Percentiles rank a stretch among this genome's conserved stretches.
phyloP scores from a whole-genome alignment of 768 basidiomycete species.

The Suillus brevipes region DNA sequence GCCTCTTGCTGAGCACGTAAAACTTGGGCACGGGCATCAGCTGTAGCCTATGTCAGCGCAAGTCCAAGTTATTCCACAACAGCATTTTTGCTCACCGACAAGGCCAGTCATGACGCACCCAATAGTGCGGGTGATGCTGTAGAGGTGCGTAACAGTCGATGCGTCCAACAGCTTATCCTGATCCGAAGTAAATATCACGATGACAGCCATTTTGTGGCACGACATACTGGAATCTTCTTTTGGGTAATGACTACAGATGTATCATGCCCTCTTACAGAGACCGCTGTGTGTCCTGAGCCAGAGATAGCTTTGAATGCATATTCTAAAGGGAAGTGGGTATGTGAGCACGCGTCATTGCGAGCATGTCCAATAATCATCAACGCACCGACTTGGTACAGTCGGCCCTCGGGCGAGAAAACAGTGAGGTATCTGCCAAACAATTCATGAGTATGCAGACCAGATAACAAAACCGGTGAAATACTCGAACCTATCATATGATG shows the following conservation, averaged over 20 bases:
- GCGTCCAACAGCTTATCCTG: constrained; percentile 98
- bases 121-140: constrained; percentile 93
- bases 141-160: constrained; percentile 90
- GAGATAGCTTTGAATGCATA: constrained; percentile 99
- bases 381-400: constrained; percentile 97
- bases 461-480: not conserved
- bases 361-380: constrained; percentile 13
- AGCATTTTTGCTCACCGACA: constrained; percentile 57
- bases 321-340: constrained; percentile 49
- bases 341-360: constrained; percentile 13
- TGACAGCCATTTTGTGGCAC: constrained; percentile 2
- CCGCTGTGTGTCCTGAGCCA: constrained; percentile 91
- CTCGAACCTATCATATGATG: constrained; percentile 84
- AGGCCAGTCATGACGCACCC: constrained; percentile 99
- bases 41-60: constrained; percentile 38
- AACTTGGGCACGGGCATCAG: constrained; percentile 92
- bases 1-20: constrained; percentile 84
- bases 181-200: constrained; percentile 1
- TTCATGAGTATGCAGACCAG: not conserved
- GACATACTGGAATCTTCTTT: constrained; percentile 93
- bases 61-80: not conserved
- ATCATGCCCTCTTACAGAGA: constrained; percentile 92
- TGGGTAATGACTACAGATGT: constrained; percentile 96
- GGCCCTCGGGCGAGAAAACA: constrained; percentile 95
- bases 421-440: constrained; percentile 73